Evolutionary conservation across 2,329 filamentous ascomycete species (phyloP), one percentile per base, ranked within the genome.

Genomic region (Didymella exigua): DNA sequence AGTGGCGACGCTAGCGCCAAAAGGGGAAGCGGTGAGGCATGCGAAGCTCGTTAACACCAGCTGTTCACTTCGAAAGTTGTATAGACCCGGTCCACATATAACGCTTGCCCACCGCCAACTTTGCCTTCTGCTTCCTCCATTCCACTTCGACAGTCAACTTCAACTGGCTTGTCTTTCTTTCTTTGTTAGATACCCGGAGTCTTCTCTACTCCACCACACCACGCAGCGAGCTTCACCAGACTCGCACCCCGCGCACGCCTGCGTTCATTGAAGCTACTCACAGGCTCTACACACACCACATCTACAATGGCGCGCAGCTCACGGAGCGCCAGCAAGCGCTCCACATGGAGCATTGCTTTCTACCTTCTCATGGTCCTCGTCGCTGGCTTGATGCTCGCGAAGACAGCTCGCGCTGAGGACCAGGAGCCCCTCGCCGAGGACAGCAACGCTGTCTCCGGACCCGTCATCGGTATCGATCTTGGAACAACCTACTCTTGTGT

Each of bases 401-500:
- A 89, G 78, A 83, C 83, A 62, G 88, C 83, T 67, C 84, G 88
- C 65, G 93, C 88, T 58, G 86, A 89, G 54, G 85, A 91, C 63
- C 87, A 92, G 69, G 82, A 85, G 59, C 77, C 82, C 51, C 59
- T 84, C 63, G 81, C 82, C 67, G 88, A 86, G 74, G 90, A 91
- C 48, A 69, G 75, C 55, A 72, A 72, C 78, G 91, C 56, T 33
- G 63, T 75, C 55, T 58, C 66, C 18, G 74, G 73, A 51, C 71
- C 72, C 54, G 71, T 73, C 47, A 84, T 89, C 79, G 91, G 91
- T 87, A 96, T 96, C 80, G 91, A 96, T 84, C 77, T 96, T 79
- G 91, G 91, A 84, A 96, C 91, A 72, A 96, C 91, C 79, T 96
- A 96, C 86, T 93, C 89, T 64, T 96, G 91, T 78, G 90, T 96